Evolutionary conservation across 2,329 filamentous ascomycete genomes (phyloP).

Genomic region (Cladosporium sp.): DNA sequence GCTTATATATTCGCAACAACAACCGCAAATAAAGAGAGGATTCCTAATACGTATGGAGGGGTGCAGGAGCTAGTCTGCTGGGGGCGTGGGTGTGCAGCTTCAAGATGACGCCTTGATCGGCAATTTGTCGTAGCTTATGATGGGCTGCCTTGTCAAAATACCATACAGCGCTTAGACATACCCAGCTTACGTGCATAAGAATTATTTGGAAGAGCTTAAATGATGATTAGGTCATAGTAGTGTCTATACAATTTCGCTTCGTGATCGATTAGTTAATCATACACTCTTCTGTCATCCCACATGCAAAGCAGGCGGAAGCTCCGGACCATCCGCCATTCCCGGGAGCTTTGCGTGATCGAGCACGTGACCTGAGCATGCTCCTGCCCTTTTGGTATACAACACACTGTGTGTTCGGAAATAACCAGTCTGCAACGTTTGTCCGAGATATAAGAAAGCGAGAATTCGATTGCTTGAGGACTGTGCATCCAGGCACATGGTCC

Average conservation of each 20-base stretch:
- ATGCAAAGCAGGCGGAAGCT: not conserved
- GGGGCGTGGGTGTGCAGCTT: not conserved
- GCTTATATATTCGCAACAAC: not conserved
- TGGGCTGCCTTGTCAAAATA: too few relatives aligned
- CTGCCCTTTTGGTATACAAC: too few relatives aligned
- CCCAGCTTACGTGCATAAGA: not conserved
- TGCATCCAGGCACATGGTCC: not conserved
- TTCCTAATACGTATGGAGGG: not conserved
- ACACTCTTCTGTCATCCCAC: not conserved
- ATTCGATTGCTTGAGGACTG: not conserved
- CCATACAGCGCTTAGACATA: too few relatives aligned
- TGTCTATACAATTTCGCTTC: not conserved
- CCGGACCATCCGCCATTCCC: constrained; percentile 1
- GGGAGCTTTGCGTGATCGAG: not conserved
- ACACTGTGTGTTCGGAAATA: too few relatives aligned
- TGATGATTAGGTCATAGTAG: too few relatives aligned
- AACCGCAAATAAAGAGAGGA: not conserved
- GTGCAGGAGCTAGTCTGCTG: not conserved
- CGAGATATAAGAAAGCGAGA: not conserved
- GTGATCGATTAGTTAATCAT: not conserved
- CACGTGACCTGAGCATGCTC: not conserved
- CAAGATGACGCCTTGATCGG: constrained; percentile 6
- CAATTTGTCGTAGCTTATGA: not conserved
- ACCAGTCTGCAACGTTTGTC: not conserved
- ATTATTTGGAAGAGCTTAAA: not conserved